phyloP scores from a whole-genome alignment of 805 yeast species.

The Zygosaccharomyces bisporus region DNA sequence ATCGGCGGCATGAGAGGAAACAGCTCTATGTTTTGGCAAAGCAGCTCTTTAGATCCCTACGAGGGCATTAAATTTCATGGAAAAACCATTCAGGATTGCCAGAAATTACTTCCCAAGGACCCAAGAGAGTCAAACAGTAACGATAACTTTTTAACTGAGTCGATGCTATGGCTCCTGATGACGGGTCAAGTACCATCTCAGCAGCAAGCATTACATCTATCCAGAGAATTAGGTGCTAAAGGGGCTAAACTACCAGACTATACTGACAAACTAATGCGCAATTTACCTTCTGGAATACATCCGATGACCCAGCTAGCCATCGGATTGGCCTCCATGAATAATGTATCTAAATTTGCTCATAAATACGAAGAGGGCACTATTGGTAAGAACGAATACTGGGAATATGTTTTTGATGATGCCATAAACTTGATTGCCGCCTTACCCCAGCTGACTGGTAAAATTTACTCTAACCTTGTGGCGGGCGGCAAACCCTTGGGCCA shows the following conservation, averaged over 20 bases:
- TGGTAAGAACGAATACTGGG: constrained; percentile 70
- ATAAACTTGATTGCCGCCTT: constrained; percentile 66
- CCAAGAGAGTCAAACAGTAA: constrained; percentile 40
- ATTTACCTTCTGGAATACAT: constrained; percentile 64
- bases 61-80: constrained; percentile 80
- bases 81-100: constrained; percentile 68
- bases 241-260: constrained; percentile 58
- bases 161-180: constrained; percentile 72
- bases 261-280: constrained; percentile 55
- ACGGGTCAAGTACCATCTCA: constrained; percentile 69
- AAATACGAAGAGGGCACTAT: constrained; percentile 66
- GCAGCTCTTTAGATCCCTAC: constrained; percentile 70
- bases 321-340: constrained; percentile 69
- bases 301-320: constrained; percentile 83
- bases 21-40: constrained; percentile 73
- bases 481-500: constrained; percentile 54
- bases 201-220: constrained; percentile 53
- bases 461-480: constrained; percentile 58
- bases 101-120: constrained; percentile 50
- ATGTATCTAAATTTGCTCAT: constrained; percentile 65
- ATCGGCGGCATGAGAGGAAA: constrained; percentile 81
- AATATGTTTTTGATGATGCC: constrained; percentile 67
- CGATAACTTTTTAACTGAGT: constrained; percentile 67
- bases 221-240: constrained; percentile 60
- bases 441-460: constrained; percentile 71